Base-by-base conservation (phyloP, 2,329 filamentous ascomycete species). In the Pseudogymnoascus sp. region DNA sequence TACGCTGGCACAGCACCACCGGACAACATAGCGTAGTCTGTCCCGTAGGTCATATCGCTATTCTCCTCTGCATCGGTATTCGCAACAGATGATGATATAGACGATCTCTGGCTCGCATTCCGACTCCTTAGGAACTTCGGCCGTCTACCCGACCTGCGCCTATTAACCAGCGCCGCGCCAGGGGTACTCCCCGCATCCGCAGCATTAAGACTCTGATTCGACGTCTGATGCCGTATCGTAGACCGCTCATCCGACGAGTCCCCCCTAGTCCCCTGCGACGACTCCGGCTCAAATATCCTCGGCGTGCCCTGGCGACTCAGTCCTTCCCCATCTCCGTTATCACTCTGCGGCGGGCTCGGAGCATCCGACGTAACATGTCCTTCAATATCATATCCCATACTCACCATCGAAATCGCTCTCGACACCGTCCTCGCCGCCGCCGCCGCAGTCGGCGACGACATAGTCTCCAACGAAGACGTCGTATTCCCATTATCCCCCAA, bases 11-110 rank as follows among this genome's bases (percentile, higher is more conserved):
- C 79, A 11, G 90, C 89, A 25, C 92, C 90, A 16, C 90, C 92
- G 1, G 90, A 90, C 71, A 96, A 90, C 37, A 96, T 79, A 23
- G 90, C 90, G 75, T 89, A 95, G 74, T 96, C 92, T 7, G 86
- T 85, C 6, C 89, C 88, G 16, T 91, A 79, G 4, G 90, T 92
- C 3, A 82, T 83, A 68, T 96, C 92, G 71, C 88, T 93, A 7
- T 78, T 80, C 66, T 85, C 83, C 51, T 80, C 75, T 4, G 77
- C 77, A n/a, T 83, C 82, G 1, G 78, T 73, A 61, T 82, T 83
- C 14, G 81, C 81, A n/a, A 78, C 72, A 43, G 84, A 81, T 1
- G 85, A 87, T 0, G 85, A 87, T 2, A 82, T 79, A 1, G 85
- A 87, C 3, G 85, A 87, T 63, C 83, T 78, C 68, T 85, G 81